Percentiles rank a stretch among this genome's conserved stretches.
These are phyloP conservation scores for Dalechampia spathulata DNA, from an alignment of 441 rosid species.

Conservation along the genomic window DNA sequence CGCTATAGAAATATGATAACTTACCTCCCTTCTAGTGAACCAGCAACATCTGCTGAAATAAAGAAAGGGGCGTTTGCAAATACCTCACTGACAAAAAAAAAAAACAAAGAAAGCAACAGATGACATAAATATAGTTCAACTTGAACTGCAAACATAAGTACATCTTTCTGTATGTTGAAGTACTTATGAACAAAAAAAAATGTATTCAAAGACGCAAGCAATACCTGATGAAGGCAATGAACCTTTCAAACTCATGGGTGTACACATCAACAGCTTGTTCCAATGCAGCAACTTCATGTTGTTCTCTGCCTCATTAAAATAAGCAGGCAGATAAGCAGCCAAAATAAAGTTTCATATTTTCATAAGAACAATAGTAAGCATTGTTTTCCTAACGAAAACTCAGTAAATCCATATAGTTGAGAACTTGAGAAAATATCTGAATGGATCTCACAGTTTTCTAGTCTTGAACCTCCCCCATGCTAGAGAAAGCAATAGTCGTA, in stretches of 20 bases:
- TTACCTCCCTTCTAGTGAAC: slow-evolving; percentile 57
- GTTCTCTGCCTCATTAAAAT: slow-evolving; percentile 36
- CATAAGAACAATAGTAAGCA: no score
- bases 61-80: slow-evolving; percentile 89
- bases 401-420: not conserved
- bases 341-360: slow-evolving; percentile 17
- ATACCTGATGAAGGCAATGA: slow-evolving; percentile 75
- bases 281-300: slow-evolving; percentile 44
- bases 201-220: slow-evolving; percentile 17
- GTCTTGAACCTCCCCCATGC: slow-evolving; percentile 60
- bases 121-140: not conserved
- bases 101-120: slow-evolving; percentile 5
- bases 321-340: slow-evolving; percentile 20
- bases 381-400: slow-evolving; percentile 7
- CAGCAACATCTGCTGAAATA: slow-evolving; percentile 83
- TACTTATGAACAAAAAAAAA: no score
- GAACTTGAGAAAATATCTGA: slow-evolving; percentile 12
- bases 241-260: slow-evolving; percentile 70
- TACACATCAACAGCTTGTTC: slow-evolving; percentile 73
- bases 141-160: not conserved
- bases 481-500: slow-evolving; percentile 59
- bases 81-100: slow-evolving; percentile 55
- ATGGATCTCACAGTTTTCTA: slow-evolving; percentile 53
- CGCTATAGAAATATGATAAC: slow-evolving; percentile 19
- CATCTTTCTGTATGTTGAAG: no score